phyloP scores from a whole-genome alignment of 768 basidiomycete species.

The Candolleomyces efflorescens region DNA sequence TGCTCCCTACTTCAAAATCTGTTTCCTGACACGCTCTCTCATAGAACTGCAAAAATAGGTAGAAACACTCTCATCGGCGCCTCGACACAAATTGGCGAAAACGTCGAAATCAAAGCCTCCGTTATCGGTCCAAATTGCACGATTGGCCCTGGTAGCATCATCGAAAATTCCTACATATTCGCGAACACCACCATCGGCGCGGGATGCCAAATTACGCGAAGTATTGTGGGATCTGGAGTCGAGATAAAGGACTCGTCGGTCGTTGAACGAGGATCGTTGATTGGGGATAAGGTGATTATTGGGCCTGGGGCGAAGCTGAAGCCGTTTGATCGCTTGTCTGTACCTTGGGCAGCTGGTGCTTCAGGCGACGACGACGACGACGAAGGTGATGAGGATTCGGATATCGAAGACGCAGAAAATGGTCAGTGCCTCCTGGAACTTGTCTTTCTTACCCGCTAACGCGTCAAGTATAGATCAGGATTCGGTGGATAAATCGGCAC shows the following conservation, averaged over 20 bases:
- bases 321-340: constrained; percentile 74
- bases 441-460: constrained; percentile 2
- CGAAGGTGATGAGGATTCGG: constrained; percentile 53
- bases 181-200: constrained; percentile 71
- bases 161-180: constrained; percentile 80
- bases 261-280: constrained; percentile 72
- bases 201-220: constrained; percentile 65
- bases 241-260: constrained; percentile 59
- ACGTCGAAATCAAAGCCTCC: constrained; percentile 62
- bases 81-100: constrained; percentile 59
- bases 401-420: constrained; percentile 63
- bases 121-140: constrained; percentile 75
- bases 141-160: constrained; percentile 65
- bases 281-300: constrained; percentile 77
- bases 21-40: not conserved
- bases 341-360: constrained; percentile 31
- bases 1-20: not conserved
- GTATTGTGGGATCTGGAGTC: constrained; percentile 81
- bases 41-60: constrained; percentile 77
- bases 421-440: constrained; percentile 39
- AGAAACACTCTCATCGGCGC: constrained; percentile 85
- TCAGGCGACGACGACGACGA: constrained; percentile 32
- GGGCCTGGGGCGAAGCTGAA: constrained; percentile 66
- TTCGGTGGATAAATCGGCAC: constrained; percentile 32
- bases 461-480: constrained; percentile 41